Base-by-base conservation (phyloP, 768 basidiomycete species). In the Leccinum uliginosum region DNA sequence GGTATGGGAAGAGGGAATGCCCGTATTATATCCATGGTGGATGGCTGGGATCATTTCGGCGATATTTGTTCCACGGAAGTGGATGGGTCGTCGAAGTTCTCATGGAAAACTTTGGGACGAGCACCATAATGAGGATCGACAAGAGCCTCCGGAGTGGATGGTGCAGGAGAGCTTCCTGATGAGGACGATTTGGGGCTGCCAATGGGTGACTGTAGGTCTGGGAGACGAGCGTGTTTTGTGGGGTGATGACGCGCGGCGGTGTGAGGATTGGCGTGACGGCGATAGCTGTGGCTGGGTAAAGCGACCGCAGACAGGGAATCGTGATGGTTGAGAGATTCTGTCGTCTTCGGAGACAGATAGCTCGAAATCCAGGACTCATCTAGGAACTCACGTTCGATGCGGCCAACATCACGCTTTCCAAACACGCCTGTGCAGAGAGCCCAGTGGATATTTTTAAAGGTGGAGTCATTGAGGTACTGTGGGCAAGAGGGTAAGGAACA, bases 371-470 rank as follows among this genome's bases (percentile, higher is more conserved):
- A 91, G 80, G 38, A 91, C n/a, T n/a, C 87, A 60, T 87, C 86
- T 49, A 89, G 80, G 71, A 87, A 89, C 73, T 91, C 88, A 65
- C 88, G 83, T 72, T 91, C 87, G 66, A 90, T 89, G 62, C 88
- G 82, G 48, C 87, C 87, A 27, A 89, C 81, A 64, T 91, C 89
- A 40, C 87, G 82, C 70, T 88, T 89, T 62, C 87, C 87, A 67
- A 91, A 91, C 26, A 90, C 85, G 27, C 86, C 85, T 0, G 89
- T 89, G 72, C 87, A 89, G 17, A 87, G 76, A 8, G 87, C 86
- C 91, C 91, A 93, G 71, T 93, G 91, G 53, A 89, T 79, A 73
- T 93, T 93, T 79, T 93, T 93, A 15, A 93, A 80, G 26, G 89
- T 91, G 15, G 88, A 91, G 70, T 95, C 93, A 70, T 94, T 92